phyloP scores from a whole-genome alignment of 768 basidiomycete genomes.

The Boletus sp. region DNA sequence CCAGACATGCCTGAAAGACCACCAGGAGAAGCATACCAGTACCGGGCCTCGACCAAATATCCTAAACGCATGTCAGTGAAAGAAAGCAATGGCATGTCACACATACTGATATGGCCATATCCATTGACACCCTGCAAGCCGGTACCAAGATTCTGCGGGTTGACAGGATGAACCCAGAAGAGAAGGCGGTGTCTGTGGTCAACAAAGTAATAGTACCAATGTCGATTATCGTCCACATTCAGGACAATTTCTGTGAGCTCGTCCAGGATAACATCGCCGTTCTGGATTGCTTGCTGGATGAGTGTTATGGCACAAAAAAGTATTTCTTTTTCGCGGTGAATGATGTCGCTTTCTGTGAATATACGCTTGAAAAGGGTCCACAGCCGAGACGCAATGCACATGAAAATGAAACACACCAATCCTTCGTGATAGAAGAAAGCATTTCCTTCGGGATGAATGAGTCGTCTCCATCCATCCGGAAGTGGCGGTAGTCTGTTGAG shows the following conservation, averaged over 20 bases:
- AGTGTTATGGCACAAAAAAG: too few relatives aligned
- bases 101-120: constrained; percentile 5
- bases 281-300: too few relatives aligned
- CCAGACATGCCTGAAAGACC: too few relatives aligned
- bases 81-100: too few relatives aligned
- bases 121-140: not conserved
- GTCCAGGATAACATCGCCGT: too few relatives aligned
- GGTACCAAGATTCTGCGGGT: not conserved
- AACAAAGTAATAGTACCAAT: too few relatives aligned
- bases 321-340: too few relatives aligned
- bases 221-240: not conserved
- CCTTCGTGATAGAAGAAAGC: constrained; percentile 9
- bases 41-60: too few relatives aligned
- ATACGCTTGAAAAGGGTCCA: not conserved
- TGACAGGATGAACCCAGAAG: not conserved
- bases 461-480: constrained; percentile 3
- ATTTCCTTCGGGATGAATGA: constrained; percentile 11
- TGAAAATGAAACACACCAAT: not conserved
- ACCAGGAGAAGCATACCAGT: too few relatives aligned
- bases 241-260: not conserved
- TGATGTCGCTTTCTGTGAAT: too few relatives aligned
- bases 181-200: constrained; percentile 11
- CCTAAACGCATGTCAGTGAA: too few relatives aligned
- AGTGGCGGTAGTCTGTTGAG: not conserved
- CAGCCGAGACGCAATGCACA: too few relatives aligned